A percentile compares a stretch with the other conserved stretches of the same genome.
These are phyloP conservation scores for Verticillium tricorpus DNA, from an alignment of 2,329 filamentous ascomycete species.

Conservation along the genomic window DNA sequence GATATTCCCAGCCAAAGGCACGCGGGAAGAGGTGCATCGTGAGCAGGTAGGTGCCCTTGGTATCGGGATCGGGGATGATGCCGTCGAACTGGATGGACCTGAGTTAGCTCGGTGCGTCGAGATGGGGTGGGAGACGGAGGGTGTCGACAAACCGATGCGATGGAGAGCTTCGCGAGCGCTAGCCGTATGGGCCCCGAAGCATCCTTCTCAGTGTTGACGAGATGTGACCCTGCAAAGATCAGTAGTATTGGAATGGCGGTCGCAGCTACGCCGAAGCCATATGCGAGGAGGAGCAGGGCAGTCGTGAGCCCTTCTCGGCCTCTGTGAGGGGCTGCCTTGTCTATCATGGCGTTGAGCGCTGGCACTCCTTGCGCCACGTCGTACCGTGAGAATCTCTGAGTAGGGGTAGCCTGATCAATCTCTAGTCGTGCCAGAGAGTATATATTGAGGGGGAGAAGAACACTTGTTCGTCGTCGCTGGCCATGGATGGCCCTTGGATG, in stretches of 20 bases:
- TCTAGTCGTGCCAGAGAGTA: background rate
- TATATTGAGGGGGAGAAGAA: background rate
- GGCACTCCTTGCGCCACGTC: too few species aligned
- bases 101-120: background rate
- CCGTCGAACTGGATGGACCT: constrained; percentile 6
- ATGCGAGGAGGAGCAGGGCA: constrained; percentile 1
- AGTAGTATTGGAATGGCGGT: constrained; percentile 3
- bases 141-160: constrained; percentile 2
- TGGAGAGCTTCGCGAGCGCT: constrained; percentile 3
- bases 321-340: background rate
- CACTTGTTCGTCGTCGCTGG: background rate
- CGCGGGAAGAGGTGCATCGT: constrained; percentile 9
- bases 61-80: constrained; percentile 3
- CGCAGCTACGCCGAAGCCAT: background rate
- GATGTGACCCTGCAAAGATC: constrained; percentile 5
- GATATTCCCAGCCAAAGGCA: constrained; percentile 11
- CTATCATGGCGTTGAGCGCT: background rate
- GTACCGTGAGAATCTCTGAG: background rate
- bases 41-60: constrained; percentile 5
- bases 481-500: background rate
- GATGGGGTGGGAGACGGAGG: background rate
- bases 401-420: background rate
- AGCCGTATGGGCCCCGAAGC: background rate
- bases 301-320: background rate
- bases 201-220: background rate